phyloP scores from a whole-genome alignment of 768 basidiomycete species.

The Hemileccinum rubropunctum region DNA sequence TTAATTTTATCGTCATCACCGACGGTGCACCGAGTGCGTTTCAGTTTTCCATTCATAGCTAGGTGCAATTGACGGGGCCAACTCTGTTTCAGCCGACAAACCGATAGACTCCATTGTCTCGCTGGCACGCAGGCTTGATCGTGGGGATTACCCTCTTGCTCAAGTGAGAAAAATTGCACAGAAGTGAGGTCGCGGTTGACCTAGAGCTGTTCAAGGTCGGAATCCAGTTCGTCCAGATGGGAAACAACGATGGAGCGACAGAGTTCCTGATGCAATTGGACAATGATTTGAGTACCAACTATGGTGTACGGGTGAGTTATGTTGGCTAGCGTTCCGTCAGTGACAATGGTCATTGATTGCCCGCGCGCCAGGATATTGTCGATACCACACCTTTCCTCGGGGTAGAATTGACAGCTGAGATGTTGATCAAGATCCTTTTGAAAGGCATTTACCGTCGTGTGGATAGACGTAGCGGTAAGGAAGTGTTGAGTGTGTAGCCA shows the following conservation, averaged over 20 bases:
- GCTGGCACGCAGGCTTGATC: conserved; percentile 50
- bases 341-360: neutral
- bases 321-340: neutral
- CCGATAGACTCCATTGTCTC: conserved; percentile 47
- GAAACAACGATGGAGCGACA: conserved; percentile 39
- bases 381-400: conserved; percentile 60
- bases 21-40: conserved; percentile 60
- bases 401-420: conserved; percentile 41
- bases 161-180: conserved; percentile 39
- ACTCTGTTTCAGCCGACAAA: conserved; percentile 43
- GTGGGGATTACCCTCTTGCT: conserved; percentile 45
- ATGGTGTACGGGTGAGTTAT: conserved; percentile 43
- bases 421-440: conserved; percentile 59
- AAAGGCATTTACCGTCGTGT: conserved; percentile 63
- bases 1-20: conserved; percentile 61
- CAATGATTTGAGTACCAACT: conserved; percentile 43
- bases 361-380: conserved; percentile 56
- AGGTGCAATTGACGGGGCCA: neutral
- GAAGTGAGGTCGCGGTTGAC: neutral
- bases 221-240: conserved; percentile 74
- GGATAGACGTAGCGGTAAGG: conserved; percentile 33
- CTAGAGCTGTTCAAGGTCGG: conserved; percentile 43
- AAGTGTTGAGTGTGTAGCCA: conserved; percentile 20
- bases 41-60: neutral
- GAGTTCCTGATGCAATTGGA: conserved; percentile 54